These are phyloP conservation scores for Gracilariopsis chorda DNA, from an alignment of 23 red algal genomes.

Conservation along the genomic window DNA sequence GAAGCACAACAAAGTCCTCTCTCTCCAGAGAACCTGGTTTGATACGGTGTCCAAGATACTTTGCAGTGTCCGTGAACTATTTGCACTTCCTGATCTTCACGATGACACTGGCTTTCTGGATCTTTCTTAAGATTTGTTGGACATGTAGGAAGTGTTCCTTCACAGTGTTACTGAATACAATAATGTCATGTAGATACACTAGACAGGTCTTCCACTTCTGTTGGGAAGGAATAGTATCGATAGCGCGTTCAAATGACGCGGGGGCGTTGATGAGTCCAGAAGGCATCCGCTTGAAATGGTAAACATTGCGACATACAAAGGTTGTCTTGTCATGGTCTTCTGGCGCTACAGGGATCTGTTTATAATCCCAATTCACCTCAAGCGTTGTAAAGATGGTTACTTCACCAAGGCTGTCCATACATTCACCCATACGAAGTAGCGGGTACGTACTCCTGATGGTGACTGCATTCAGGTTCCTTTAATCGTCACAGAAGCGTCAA, in stretches of 20 bases:
- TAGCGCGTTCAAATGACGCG: neutral
- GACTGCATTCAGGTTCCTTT: neutral
- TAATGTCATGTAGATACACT: neutral
- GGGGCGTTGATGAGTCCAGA: neutral
- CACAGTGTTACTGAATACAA: neutral
- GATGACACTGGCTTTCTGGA: neutral
- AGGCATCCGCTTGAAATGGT: neutral
- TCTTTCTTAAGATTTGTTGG: neutral
- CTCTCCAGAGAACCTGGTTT: neutral
- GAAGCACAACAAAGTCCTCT: too few relatives aligned
- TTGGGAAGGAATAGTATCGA: neutral
- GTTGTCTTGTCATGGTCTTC: constrained; percentile 3
- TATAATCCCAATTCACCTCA: neutral
- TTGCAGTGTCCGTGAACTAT: neutral
- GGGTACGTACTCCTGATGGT: neutral
- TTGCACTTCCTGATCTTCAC: neutral
- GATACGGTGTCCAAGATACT: neutral
- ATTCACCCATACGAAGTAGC: neutral
- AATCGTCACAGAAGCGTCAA: neutral
- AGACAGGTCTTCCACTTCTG: neutral
- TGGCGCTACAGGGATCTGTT: neutral
- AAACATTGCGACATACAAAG: neutral
- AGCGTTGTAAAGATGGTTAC: neutral
- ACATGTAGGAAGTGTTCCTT: neutral
- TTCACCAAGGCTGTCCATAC: neutral